Evolutionary conservation across 2,329 filamentous ascomycete genomes (phyloP).

Genomic region (Trichoderma koningii): DNA sequence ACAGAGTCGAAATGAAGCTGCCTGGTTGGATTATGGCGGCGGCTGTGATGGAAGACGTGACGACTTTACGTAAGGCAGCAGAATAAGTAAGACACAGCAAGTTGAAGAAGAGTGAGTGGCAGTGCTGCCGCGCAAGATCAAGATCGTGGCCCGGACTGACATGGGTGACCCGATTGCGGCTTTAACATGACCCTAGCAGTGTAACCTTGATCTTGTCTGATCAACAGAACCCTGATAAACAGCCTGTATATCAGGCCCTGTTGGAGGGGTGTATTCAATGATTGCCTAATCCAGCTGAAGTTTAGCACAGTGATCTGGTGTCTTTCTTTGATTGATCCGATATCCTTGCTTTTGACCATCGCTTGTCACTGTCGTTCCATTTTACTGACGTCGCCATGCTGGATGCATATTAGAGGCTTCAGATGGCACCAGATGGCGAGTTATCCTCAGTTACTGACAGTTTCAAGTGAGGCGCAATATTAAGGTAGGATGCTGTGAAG

Average conservation of each 20-base stretch:
- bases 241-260: too few species aligned
- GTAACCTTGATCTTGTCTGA: too few species aligned
- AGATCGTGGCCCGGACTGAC: not conserved
- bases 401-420: too few species aligned
- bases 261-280: not conserved
- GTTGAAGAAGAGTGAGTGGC: not conserved
- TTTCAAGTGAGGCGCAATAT: not conserved
- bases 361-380: not conserved
- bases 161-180: not conserved
- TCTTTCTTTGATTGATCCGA: too few species aligned
- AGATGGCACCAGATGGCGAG: too few species aligned
- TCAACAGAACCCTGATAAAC: too few species aligned
- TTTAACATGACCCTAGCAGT: not conserved
- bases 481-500: not conserved
- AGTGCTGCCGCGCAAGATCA: not conserved
- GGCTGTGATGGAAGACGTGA: not conserved
- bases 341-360: not conserved
- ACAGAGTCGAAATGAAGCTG: not conserved
- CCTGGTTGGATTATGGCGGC: constrained; percentile 21
- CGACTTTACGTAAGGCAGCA: constrained; percentile 18
- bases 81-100: not conserved
- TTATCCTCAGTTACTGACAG: too few species aligned
- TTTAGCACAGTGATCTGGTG: too few species aligned
- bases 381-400: too few species aligned
- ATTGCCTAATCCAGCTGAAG: not conserved